Evolutionary conservation across 2,329 filamentous ascomycete species (phyloP), one percentile per base, ranked within the genome.

Genomic region (Venturia carpophila): DNA sequence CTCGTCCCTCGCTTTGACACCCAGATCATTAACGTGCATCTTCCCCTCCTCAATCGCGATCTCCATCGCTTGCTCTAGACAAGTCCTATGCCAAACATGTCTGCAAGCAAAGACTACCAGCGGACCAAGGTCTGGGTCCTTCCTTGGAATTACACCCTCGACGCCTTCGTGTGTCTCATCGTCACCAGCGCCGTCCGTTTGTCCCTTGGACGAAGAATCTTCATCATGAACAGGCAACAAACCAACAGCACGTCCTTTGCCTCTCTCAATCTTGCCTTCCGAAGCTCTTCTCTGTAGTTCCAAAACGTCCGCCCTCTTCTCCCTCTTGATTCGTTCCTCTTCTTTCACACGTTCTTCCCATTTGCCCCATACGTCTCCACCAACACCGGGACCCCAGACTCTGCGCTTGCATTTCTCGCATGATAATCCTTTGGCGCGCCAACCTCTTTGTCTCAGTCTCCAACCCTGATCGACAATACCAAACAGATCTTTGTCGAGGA

Each of bases 401-500:
- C 92, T 82, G 60, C 84, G 84, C 60, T 87, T 87, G 70, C 95
- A 99, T 0, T 87, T 87, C 75, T 97, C 93, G 73, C 95, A 99
- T 0, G 88, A 88, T 64, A 93, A 92, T 0, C 91, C 89, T 41
- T 88, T 82, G 0, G 94, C 92, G 61, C 93, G 83, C 94, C 94
- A 99, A 0, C 94, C 95, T 34, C 87, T 85, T 74, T 92, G 89
- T 2, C 94, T 83, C 6, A 94, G 82, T 64, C 84, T 81, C 9
- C 89, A 85, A 5, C 91, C 87, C 69, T 90, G 84, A 55, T 86
- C 81, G 43, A 99, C 91, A 68, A 90, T 88, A 49, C 89, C 84
- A 71, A 97, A 99, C 6, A 96, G 82, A 71, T 94, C 94, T 69
- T 91, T 88, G 68, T 96, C 92, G 0, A 99, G 81, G 65, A 99